Base-by-base conservation (phyloP, 2,329 filamentous ascomycete species). In the Rhynchosporium graminicola region DNA sequence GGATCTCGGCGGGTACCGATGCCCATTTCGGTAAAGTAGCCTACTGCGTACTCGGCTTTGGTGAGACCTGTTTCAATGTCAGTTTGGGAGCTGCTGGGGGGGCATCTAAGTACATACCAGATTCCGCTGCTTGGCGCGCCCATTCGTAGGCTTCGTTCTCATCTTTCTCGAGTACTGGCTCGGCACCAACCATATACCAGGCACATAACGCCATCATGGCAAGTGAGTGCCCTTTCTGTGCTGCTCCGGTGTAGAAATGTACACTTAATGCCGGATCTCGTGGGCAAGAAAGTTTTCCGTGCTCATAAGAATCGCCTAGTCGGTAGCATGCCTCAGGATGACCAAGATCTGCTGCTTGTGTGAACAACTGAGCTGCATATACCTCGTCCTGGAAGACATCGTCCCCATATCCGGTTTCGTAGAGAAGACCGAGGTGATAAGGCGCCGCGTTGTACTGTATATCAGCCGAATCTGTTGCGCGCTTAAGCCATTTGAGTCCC, bases 141-240 rank as follows among this genome's bases (percentile, higher is more conserved):
- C 95, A 99, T 75, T 97, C 93, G 72, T 96, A 98, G 9, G 95
- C 95, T 76, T 99, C 95, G 69, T 89, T 89, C 75, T 98, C 94
- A 71, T 99, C 94, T 77, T 95, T 97, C 64, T 97, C 93, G 28
- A 99, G 79, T 13, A 98, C 87, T 0, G 93, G 92, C 69, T 93
- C 90, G 1, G 95, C 95, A 10, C 95, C 95, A 46, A 98, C 90
- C 83, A 98, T 90, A 76, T 98, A 99, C 95, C 95, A 99, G 10
- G 95, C 95, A 77, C 95, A 99, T 8, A 99, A 81, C 4, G 94
- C 94, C 93, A 99, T 97, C 92, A 98, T 98, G 54, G 92, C 94
- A 54, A 87, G 84, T 0, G 92, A 82, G 72, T 97, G 90, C 0
- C 91, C 92, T 51, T 84, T 82, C 72, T 96, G 90, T 2, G 95